Base-by-base conservation (phyloP, 139 green algal genomes). In the Ulvella scutata region DNA sequence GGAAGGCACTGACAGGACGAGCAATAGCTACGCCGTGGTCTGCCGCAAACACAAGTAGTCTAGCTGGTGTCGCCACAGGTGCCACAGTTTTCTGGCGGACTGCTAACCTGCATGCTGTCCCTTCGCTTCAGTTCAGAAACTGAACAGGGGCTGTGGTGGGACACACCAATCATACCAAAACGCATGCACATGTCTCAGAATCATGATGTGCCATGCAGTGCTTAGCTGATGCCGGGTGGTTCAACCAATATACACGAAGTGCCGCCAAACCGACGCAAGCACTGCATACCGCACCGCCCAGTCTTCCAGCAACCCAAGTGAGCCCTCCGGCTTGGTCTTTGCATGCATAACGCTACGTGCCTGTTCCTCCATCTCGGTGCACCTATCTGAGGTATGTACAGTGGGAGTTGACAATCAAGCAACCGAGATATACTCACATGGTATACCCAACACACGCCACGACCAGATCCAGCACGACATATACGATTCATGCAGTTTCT, bases 1-100 rank as follows among this genome's bases (percentile, higher is more conserved):
- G 82, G 38, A 81, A 87, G 36, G 83, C 78, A 13, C 34, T 78
- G 43, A 87, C 75, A 3, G n/a, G 29, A 0, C 79, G 83, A 0
- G 38, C 36, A 37, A 44, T 43, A 4, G 74, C 62, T 26, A 87
- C 31, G 33, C 83, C 83, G 43, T 87, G 83, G 79, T 87, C 83
- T 7, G 80, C 83, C 0, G 73, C 81, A 43, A 86, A 87, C 2
- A 86, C 38, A 3, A 87, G 44, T 2, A 86, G 67, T n/a, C 28
- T 28, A 10, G 81, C 74, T 20, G 35, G 29, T n/a, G 20, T 51
- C 1, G 84, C 4, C 9, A 7, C 4, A 3, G 83, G 83, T 28
- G 39, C 3, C 2, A 84, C 33, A 6, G 75, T 82, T 35, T 43
- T 31, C 40, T 87, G 83, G 35, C 83, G 39, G 10, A 72, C 74